Percentiles rank a stretch among this genome's conserved stretches.
These are phyloP conservation scores for Fusarium burgessii DNA, from an alignment of 2,329 filamentous ascomycete species.

Conservation along the genomic window DNA sequence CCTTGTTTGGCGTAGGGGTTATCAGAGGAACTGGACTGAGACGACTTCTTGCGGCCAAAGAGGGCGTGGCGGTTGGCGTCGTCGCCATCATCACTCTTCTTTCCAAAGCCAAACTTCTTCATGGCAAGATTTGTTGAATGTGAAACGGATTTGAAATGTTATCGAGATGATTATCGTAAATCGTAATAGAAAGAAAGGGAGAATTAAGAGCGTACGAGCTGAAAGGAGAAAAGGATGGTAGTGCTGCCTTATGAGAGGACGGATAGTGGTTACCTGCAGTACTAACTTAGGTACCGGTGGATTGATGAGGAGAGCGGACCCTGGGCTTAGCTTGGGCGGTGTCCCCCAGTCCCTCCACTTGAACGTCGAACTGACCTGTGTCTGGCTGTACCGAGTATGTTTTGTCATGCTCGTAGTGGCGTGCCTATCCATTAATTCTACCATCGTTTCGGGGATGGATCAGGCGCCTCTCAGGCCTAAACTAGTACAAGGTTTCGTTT, in stretches of 20 bases:
- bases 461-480: constrained; percentile 39
- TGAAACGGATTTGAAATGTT: constrained; percentile 1
- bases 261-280: constrained; percentile 13
- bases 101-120: constrained; percentile 71
- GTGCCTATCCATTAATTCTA: constrained; percentile 20
- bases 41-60: constrained; percentile 66
- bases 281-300: constrained; percentile 19
- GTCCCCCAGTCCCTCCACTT: constrained; percentile 25
- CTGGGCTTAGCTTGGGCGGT: constrained; percentile 42
- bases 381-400: constrained; percentile 6
- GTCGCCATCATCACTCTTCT: constrained; percentile 64
- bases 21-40: constrained; percentile 57
- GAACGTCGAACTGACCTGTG: constrained; percentile 5
- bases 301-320: constrained; percentile 38
- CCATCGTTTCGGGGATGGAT: constrained; percentile 42
- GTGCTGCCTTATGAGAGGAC: constrained; percentile 38
- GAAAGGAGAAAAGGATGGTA: constrained; percentile 36
- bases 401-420: constrained; percentile 28
- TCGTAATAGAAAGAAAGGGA: neutral
- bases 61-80: constrained; percentile 63
- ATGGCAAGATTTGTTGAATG: constrained; percentile 52
- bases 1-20: constrained; percentile 71
- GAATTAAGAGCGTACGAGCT: constrained; percentile 12
- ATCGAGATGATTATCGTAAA: neutral
- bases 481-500: constrained; percentile 24